Evolutionary conservation across 148 eudicot species (phyloP), one percentile per base, ranked within the genome.

Genomic region (Rheum nobile): DNA sequence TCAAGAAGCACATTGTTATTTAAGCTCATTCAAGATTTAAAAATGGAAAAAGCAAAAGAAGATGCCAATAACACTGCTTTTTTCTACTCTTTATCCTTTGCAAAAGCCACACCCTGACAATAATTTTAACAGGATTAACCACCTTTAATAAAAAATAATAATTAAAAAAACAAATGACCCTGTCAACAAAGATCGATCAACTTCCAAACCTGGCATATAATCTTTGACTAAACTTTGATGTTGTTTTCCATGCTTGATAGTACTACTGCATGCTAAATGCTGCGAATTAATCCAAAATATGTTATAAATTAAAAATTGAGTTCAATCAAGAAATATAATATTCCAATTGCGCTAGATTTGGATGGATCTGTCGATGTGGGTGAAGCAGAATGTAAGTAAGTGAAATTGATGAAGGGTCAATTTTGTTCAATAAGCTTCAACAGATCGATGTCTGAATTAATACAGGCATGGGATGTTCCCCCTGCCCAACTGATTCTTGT

Each of bases 401-500:
- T 11, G 29, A 61, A 29, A 29, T 32, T 12, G 34, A 63, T 63
- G 70, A 65, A 65, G 39, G 70, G 70, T 65, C 70, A 65, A 65
- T 65, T 65, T 65, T 4, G 3, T 11, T 3, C 4, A 32, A 65
- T 65, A 65, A 65, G 70, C 70, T 12, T 13, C 17, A 34, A 10
- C 22, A 34, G 29, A 24, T 24, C 14, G 5, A 34, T 65, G 70
- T 65, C 70, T 65, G 70, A 65, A 31, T 34, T 65, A 32, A 14
- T 31, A 5, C 70, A 65, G 70, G 70, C 70, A 65, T 65, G 39
- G 68, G 19, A 61, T 61, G 37, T 61, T 61, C 37, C 37, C 68
- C n/a, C 68, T 61, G 68, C 68, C 8, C 35, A 28, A 61, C 70
- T 65, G 21, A 34, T 65, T 57, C 70, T 65, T 65, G 70, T 65